Base-by-base conservation (phyloP, 1,139 yeast species). In the Candida mesenterica region DNA sequence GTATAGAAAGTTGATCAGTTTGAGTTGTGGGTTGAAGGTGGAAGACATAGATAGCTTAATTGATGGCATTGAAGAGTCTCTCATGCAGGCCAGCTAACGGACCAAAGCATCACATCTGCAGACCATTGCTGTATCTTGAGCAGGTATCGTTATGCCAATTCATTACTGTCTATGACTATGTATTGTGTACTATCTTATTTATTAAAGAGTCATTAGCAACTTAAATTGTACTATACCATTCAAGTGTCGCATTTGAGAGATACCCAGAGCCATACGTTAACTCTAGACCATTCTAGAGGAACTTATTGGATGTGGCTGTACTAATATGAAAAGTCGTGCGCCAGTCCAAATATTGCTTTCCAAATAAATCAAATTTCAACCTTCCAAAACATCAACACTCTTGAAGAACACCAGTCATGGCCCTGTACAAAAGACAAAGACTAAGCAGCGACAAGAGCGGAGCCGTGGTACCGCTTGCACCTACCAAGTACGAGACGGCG, bases 1-100 rank as follows among this genome's bases (percentile, higher is more conserved):
- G 52, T 90, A 89, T 63, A 74, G 95, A 46, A 79, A 79, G 51
- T 69, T 92, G 45, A 81, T 92, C 31, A 81, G 96, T 34, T 73
- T 82, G 42, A 83, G 94, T 40, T 88, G 97, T 49, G 95, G 88
- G 3, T 72, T 88, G 41, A 77, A 79, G 38, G 72, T 81, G 22
- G 95, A 86, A 41, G 92, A 85, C 44, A 82, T 90, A 41, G 96
- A 88, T 52, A 77, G 82, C 31, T 59, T 68, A 31, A 63, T 69
- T 16, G 74, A 69, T 38, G 75, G 74, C 3, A 68, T 69, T 29
- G 73, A 66, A 43, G 72, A 65, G 38, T 65, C 72, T 18, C 58
- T 70, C 41, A 58, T 62, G 59, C 72, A 65, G 37, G 46, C 59
- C 8, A 19, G 22, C 9, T 19, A 19, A 19, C 22, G 6, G n/a